These are phyloP conservation scores for Lupinus albus DNA, from an alignment of 306 rosid genomes.

Conservation along the genomic window DNA sequence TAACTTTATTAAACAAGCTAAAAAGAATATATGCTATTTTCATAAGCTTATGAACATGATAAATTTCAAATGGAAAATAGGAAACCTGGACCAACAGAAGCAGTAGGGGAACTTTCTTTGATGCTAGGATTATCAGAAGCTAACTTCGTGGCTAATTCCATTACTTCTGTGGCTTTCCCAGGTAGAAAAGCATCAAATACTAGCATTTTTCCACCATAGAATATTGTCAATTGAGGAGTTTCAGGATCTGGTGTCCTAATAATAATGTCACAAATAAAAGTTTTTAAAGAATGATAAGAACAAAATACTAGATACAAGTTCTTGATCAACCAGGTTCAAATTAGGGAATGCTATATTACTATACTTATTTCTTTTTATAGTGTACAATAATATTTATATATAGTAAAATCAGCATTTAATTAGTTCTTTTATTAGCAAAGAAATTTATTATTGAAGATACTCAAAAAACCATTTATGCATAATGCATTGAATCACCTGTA, in stretches of 20 bases:
- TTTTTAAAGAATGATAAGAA: neutral
- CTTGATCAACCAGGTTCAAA: neutral
- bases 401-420: no score
- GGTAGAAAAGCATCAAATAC: constrained; percentile 63
- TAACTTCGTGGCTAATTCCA: constrained; percentile 68
- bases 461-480: no score
- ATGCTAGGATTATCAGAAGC: constrained; percentile 62
- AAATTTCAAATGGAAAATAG: neutral
- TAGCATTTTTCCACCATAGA: constrained; percentile 68
- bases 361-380: neutral
- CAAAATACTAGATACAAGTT: neutral
- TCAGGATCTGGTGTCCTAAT: constrained; percentile 49
- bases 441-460: no score
- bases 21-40: no score
- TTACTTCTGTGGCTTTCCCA: constrained; percentile 66
- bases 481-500: no score
- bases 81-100: constrained; percentile 46
- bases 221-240: constrained; percentile 63
- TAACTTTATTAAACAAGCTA: no score
- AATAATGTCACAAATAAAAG: neutral
- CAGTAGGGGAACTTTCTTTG: constrained; percentile 6
- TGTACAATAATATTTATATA: no score
- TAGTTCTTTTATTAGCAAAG: no score
- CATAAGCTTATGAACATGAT: no score
- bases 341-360: neutral